A percentile compares a stretch with the other conserved stretches of the same genome.
phyloP scores from a whole-genome alignment of 2,329 filamentous ascomycete genomes.

The Botryotinia narcissicola region DNA sequence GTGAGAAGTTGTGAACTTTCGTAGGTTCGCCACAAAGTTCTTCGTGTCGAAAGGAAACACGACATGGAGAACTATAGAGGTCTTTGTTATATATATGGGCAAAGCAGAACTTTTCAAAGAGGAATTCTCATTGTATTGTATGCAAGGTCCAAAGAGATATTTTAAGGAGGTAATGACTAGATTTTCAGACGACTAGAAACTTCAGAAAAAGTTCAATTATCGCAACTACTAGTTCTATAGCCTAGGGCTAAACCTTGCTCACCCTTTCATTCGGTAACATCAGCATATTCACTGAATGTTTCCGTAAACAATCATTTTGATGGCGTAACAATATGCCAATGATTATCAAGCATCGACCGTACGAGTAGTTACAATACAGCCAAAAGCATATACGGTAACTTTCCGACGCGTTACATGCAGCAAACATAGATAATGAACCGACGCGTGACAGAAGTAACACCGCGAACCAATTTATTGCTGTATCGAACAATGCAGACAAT shows the following conservation, averaged over 20 bases:
- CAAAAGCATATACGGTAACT: background rate
- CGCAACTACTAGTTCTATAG: background rate
- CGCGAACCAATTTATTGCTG: background rate
- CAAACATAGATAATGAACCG: background rate
- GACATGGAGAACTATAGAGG: background rate
- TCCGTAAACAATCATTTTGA: background rate
- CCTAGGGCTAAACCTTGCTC: background rate
- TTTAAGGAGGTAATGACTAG: accelerated
- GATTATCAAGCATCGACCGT: background rate
- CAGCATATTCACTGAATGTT: too few species aligned
- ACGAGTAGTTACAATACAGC: background rate
- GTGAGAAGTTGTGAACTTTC: background rate
- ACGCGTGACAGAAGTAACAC: background rate
- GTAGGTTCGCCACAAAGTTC: accelerated
- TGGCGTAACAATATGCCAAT: too few species aligned
- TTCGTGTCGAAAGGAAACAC: background rate
- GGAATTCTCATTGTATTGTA: background rate
- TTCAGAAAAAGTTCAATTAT: background rate
- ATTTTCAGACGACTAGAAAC: too few species aligned
- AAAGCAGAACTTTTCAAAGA: background rate
- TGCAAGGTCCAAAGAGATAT: background rate
- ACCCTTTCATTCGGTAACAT: background rate
- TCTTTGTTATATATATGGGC: background rate
- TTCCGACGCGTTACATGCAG: background rate
- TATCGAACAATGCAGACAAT: background rate